Base-by-base conservation (phyloP, 331 rosid species). In the Pyrus hybrid region DNA sequence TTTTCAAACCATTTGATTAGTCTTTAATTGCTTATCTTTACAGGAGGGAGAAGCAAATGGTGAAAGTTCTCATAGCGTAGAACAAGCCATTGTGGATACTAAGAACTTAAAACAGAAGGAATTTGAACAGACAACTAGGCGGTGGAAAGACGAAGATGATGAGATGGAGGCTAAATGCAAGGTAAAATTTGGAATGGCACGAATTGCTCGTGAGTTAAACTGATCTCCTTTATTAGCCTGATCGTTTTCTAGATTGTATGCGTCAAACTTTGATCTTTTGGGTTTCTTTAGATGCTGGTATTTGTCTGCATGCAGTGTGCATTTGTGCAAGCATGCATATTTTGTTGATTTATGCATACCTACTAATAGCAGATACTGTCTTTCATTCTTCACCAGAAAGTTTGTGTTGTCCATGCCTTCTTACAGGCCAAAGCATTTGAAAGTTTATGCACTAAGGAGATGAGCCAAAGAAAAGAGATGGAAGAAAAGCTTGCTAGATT, bases 341-440 rank as follows among this genome's bases (percentile, higher is more conserved):
- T 20, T 37, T 21, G 16, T 9, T 10, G 7, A 16, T 65, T 54
- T 25, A 30, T 43, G 58, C 35, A 3, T 43, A 41, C 18, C 30
- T 69, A 30, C 49, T 61, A 13, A 17, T 47, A n/a, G 68, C 30
- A 56, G 74, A 35, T 35, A 35, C 13, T 54, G 26, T 76, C 68
- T 68, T 62, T 41, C 47, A 22, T 60, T 73, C 76, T 73, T 77
- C 64, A 65, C 62, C 71, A 68, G 66, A 33, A 71, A 81, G 45
- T 67, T 51, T 72, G n/a, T 74, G 70, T 54, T 77, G 72, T 41
- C 75, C 77, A 23, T 80, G 20, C 65, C 72, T 74, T 75, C 76
- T 79, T 74, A 70, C 78, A 94, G 99, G 91, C 76, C 62, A 83
- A 86, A 71, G 78, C 87, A 72, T 84, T 86, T 73, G 87, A 85